phyloP scores from a whole-genome alignment of 225 moss, liverwort and hornwort genomes.

The Marchantia polymorpha region DNA sequence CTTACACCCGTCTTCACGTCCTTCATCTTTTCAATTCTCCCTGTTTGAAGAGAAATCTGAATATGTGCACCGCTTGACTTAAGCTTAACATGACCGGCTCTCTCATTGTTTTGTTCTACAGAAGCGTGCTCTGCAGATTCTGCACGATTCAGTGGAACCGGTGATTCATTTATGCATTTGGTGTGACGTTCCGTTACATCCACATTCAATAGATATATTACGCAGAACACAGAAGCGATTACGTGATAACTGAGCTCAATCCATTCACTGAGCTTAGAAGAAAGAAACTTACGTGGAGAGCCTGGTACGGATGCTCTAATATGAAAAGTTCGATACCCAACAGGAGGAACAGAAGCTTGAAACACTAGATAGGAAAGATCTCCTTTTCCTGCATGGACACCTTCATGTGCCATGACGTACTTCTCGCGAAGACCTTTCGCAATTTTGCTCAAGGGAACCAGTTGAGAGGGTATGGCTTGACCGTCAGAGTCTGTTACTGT shows the following conservation, averaged over 20 bases:
- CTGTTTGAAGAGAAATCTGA: slow-evolving; percentile 65
- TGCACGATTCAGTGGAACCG: slow-evolving; percentile 24
- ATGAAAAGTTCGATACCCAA: slow-evolving; percentile 76
- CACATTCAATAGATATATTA: background rate
- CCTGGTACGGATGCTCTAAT: slow-evolving; percentile 45
- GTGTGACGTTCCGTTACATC: background rate
- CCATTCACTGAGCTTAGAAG: background rate
- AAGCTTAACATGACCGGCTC: slow-evolving; percentile 52
- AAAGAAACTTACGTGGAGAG: slow-evolving; percentile 40
- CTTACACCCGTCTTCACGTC: slow-evolving; percentile 39
- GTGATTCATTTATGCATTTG: no score
- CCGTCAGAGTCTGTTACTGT: slow-evolving; percentile 77
- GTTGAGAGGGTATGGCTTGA: slow-evolving; percentile 66
- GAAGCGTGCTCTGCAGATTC: slow-evolving; percentile 62
- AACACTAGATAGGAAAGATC: slow-evolving; percentile 65
- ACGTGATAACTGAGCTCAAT: background rate
- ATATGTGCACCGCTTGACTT: slow-evolving; percentile 55
- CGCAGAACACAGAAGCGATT: background rate
- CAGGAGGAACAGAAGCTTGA: slow-evolving; percentile 73
- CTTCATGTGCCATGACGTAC: slow-evolving; percentile 57
- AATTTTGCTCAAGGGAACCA: slow-evolving; percentile 62
- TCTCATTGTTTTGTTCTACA: slow-evolving; percentile 37
- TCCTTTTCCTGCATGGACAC: slow-evolving; percentile 24
- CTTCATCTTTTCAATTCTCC: slow-evolving; percentile 33
- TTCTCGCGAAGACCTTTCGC: slow-evolving; percentile 57